Conservation (phyloP, 208 protist genomes). For the Trypanosoma conorhini region DNA sequence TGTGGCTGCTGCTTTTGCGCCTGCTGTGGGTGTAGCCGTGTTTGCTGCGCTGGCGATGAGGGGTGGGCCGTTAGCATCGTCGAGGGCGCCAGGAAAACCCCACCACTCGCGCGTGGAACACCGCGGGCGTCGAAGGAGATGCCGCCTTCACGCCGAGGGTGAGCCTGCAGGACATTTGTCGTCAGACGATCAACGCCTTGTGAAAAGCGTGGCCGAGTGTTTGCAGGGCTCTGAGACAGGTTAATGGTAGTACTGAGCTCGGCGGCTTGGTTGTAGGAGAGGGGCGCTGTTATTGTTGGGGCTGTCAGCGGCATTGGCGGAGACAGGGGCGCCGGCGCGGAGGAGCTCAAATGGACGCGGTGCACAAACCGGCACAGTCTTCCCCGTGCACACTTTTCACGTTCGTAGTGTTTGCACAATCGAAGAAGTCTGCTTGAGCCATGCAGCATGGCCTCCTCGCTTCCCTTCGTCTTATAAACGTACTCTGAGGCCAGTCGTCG, state of each 20-base stretch:
- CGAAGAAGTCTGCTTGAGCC: constrained; percentile 41
- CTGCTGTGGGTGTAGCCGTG: constrained; percentile 11
- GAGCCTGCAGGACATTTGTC: background rate
- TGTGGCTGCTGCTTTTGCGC: constrained; percentile 4
- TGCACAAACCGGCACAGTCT: constrained; percentile 67
- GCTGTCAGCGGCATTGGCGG: background rate
- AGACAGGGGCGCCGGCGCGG: background rate
- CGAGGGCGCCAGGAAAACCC: constrained; percentile 1
- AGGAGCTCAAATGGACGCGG: constrained; percentile 35
- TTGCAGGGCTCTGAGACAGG: background rate
- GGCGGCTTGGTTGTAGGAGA: background rate
- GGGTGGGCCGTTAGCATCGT: background rate
- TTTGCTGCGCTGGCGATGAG: constrained; percentile 4
- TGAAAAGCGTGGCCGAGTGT: background rate
- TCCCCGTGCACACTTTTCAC: constrained; percentile 63
- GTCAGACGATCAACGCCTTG: background rate
- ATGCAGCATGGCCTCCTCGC: constrained; percentile 39
- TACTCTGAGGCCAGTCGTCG: constrained; percentile 35
- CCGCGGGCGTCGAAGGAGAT: constrained; percentile 6
- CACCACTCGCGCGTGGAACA: background rate
- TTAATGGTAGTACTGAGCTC: background rate
- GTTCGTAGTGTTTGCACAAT: constrained; percentile 69
- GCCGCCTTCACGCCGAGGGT: background rate
- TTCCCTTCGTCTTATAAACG: constrained; percentile 54
- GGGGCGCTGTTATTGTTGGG: background rate